Evolutionary conservation across 306 rosid genomes (phyloP).

Genomic region (Geum urbanum): DNA sequence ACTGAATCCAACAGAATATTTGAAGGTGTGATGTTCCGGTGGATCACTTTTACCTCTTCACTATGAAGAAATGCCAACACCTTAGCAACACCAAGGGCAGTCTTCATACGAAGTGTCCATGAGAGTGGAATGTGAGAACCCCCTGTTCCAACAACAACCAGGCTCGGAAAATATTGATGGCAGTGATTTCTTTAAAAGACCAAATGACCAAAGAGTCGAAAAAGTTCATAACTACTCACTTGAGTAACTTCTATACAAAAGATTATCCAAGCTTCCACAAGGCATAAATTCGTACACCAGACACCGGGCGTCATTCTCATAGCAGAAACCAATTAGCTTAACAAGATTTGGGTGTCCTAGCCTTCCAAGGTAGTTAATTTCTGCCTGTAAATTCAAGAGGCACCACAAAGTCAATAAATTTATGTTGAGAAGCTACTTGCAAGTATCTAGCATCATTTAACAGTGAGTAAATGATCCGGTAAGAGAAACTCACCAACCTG

Average conservation of each 20-base stretch:
- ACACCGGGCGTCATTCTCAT: constrained; percentile 79
- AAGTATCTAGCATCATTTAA: constrained; percentile 16
- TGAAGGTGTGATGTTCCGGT: constrained; percentile 71
- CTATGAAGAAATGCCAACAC: constrained; percentile 91
- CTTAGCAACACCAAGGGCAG: constrained; percentile 80
- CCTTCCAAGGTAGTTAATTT: constrained; percentile 84
- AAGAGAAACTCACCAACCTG: neutral
- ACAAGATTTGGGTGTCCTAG: constrained; percentile 89
- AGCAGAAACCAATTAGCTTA: constrained; percentile 77
- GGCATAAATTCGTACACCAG: constrained; percentile 82
- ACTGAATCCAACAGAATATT: constrained; percentile 81
- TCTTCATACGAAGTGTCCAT: constrained; percentile 76
- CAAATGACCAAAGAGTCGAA: constrained; percentile 5
- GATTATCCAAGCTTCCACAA: constrained; percentile 84
- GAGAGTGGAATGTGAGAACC: constrained; percentile 43
- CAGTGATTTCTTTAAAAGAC: constrained; percentile 3
- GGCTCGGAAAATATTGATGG: no score
- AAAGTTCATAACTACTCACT: constrained; percentile 43
- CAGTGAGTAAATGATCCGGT: neutral
- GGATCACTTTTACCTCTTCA: constrained; percentile 73
- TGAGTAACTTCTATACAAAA: constrained; percentile 83
- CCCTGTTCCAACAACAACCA: constrained; percentile 27
- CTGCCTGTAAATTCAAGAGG: constrained; percentile 52
- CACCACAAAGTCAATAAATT: constrained; percentile 26
- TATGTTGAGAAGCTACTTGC: constrained; percentile 13